Evolutionary conservation across 352 stramenopile species (phyloP).

Genomic region (Globisporangium iwayamae): DNA sequence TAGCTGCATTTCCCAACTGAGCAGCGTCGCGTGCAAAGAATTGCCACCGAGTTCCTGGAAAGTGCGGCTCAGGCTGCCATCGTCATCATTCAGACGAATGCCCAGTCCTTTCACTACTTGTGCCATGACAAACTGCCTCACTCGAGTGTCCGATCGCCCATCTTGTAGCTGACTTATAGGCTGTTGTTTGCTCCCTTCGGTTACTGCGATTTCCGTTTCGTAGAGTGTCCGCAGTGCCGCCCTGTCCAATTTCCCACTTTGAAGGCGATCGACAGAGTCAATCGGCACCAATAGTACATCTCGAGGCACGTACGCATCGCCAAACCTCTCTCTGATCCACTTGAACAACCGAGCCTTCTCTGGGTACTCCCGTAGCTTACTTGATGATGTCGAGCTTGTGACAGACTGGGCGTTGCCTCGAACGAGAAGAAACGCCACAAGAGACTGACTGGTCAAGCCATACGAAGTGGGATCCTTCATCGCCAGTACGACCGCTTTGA

Average conservation of each 20-base stretch:
- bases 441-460: constrained; percentile 1
- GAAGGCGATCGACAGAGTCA: constrained; percentile 21
- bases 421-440: constrained; percentile 12
- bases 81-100: neutral
- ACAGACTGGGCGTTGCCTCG: neutral
- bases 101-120: constrained; percentile 5
- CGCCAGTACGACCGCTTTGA: constrained; percentile 2
- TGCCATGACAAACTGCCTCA: neutral
- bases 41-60: constrained; percentile 50
- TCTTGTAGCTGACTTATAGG: neutral
- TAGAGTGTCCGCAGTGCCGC: constrained; percentile 19
- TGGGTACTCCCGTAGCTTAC: constrained; percentile 9
- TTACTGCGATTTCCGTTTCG: neutral
- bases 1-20: constrained; percentile 37
- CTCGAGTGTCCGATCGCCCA: neutral
- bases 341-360: constrained; percentile 18
- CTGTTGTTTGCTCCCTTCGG: neutral
- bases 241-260: constrained; percentile 44
- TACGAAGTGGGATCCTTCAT: constrained; percentile 2
- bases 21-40: constrained; percentile 46
- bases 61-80: constrained; percentile 10
- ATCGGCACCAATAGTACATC: constrained; percentile 18
- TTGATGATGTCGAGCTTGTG: neutral
- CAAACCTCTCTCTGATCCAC: constrained; percentile 31
- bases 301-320: constrained; percentile 27